Percentiles rank a stretch among this genome's conserved stretches.
Evolutionary conservation across 1,139 yeast species (phyloP).

Genomic region (Sugiyamaella xylanicola): DNA sequence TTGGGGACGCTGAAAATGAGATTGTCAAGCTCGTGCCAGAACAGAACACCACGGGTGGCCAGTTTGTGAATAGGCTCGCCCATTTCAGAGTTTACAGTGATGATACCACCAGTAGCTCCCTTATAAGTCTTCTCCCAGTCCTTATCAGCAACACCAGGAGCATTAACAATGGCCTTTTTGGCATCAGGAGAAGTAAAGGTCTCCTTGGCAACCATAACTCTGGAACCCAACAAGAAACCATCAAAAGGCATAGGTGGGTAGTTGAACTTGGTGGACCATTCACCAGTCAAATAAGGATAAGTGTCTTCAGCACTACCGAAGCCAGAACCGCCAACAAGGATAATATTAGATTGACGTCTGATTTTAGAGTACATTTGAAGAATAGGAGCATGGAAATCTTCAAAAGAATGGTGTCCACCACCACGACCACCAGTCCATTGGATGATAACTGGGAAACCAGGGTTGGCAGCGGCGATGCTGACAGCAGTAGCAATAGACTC

Average conservation of each 20-base stretch:
- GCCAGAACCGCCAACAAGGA: slow-evolving; percentile 96
- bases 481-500: slow-evolving; percentile 88
- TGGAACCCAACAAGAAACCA: slow-evolving; percentile 93
- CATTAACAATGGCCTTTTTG: slow-evolving; percentile 84
- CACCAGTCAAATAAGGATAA: slow-evolving; percentile 95
- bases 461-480: slow-evolving; percentile 92
- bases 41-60: slow-evolving; percentile 95
- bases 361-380: slow-evolving; percentile 93
- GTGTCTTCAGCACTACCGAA: slow-evolving; percentile 97
- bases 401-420: slow-evolving; percentile 99
- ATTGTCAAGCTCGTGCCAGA: slow-evolving; percentile 93
- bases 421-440: slow-evolving; percentile 99
- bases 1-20: slow-evolving; percentile 90
- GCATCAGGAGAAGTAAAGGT: slow-evolving; percentile 93
- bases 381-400: slow-evolving; percentile 98
- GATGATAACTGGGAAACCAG: slow-evolving; percentile 90
- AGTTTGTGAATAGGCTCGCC: slow-evolving; percentile 99
- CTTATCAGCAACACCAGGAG: slow-evolving; percentile 84
- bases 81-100: slow-evolving; percentile 97
- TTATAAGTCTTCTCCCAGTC: slow-evolving; percentile 95
- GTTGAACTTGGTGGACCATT: slow-evolving; percentile 82
- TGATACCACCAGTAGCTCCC: slow-evolving; percentile 94
- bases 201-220: slow-evolving; percentile 97
- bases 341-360: slow-evolving; percentile 86
- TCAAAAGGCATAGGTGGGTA: slow-evolving; percentile 99